Evolutionary conservation across 805 yeast species (phyloP).

Genomic region (Metschnikowia similis): DNA sequence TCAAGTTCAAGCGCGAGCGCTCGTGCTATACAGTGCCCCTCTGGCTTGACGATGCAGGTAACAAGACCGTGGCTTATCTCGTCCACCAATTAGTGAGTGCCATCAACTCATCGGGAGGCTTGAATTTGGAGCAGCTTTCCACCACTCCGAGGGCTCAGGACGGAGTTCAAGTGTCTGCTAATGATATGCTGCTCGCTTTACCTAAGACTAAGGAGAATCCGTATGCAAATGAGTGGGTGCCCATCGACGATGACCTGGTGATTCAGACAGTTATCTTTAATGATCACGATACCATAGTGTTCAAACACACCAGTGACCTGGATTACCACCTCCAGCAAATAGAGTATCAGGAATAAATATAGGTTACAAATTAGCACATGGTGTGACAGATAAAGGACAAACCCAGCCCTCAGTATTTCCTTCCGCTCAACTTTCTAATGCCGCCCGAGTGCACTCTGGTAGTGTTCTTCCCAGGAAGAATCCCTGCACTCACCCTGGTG

Average conservation of each 20-base stretch:
- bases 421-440: conserved; percentile 17
- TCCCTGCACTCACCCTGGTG: conserved; percentile 12
- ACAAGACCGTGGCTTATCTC: conserved; percentile 19
- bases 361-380: neutral
- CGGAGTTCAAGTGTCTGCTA: conserved; percentile 11
- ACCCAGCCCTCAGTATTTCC: conserved; percentile 7
- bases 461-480: conserved; percentile 15
- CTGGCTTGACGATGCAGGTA: conserved; percentile 15
- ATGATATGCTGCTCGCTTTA: conserved; percentile 36
- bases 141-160: conserved; percentile 9
- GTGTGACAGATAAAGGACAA: neutral
- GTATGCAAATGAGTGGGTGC: conserved; percentile 34
- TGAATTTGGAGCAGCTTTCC: conserved; percentile 22
- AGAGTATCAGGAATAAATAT: conserved; percentile 3
- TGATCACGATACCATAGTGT: conserved; percentile 42
- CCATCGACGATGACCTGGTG: conserved; percentile 23
- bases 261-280: conserved; percentile 28
- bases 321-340: conserved; percentile 24
- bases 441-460: conserved; percentile 16
- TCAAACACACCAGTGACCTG: conserved; percentile 35
- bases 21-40: conserved; percentile 30
- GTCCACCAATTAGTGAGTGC: conserved; percentile 28
- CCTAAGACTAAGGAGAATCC: conserved; percentile 37
- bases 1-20: conserved; percentile 34
- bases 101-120: conserved; percentile 48